A percentile compares a stretch with the other conserved stretches of the same genome.
Evolutionary conservation across 176 grass and related monocot genomes (phyloP).

Genomic region (Oryza brachyantha): DNA sequence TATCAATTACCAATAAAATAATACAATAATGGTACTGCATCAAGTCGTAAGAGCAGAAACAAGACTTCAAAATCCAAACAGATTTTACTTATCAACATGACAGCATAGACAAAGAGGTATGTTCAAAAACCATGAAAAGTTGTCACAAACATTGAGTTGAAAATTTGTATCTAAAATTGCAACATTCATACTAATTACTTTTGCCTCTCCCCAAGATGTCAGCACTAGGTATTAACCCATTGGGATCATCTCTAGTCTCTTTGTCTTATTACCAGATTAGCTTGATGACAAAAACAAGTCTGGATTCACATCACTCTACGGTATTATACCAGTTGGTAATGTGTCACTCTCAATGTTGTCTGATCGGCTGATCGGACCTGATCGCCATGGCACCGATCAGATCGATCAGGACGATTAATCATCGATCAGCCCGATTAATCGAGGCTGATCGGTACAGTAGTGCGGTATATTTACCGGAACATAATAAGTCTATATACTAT

Average conservation of each 20-base stretch:
- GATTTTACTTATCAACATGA: slow-evolving; percentile 13
- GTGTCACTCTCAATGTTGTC: background rate
- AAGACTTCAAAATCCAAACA: background rate
- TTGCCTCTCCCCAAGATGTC: background rate
- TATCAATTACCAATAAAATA: slow-evolving; percentile 18
- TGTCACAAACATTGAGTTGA: background rate
- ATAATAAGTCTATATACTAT: too few relatives aligned
- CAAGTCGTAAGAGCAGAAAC: background rate
- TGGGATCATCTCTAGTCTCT: background rate
- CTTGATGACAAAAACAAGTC: background rate
- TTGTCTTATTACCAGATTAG: background rate
- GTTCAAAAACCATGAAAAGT: background rate
- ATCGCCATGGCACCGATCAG: too few relatives aligned
- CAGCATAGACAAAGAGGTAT: background rate
- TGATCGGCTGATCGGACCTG: too few relatives aligned
- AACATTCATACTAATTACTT: background rate
- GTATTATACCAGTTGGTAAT: background rate
- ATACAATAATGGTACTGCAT: background rate
- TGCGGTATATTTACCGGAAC: too few relatives aligned
- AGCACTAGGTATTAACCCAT: background rate
- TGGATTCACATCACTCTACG: background rate
- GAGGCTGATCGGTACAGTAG: too few relatives aligned
- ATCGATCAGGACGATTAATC: too few relatives aligned
- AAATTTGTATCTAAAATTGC: too few relatives aligned
- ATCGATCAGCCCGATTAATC: too few relatives aligned